Conservation (phyloP, 2,329 filamentous ascomycete genomes). For the Pseudogymnoascus sp. region DNA sequence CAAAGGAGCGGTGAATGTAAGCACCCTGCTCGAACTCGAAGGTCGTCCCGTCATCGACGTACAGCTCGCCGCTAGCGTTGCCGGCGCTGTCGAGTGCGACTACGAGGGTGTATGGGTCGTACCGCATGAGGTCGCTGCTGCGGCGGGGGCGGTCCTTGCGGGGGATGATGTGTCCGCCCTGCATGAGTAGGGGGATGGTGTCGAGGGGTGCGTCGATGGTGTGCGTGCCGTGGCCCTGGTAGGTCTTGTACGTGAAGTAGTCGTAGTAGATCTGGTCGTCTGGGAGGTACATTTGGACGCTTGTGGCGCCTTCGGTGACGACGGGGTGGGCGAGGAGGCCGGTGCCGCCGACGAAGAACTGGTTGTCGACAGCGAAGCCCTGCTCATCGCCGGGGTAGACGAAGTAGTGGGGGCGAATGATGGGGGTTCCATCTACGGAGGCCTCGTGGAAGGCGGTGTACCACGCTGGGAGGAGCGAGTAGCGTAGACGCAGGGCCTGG, state of each 20-base stretch:
- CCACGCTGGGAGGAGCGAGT: slow-evolving; percentile 84
- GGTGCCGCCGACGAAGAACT: slow-evolving; percentile 82
- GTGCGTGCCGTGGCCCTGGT: slow-evolving; percentile 60
- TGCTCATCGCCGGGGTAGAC: slow-evolving; percentile 77
- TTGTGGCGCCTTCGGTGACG: slow-evolving; percentile 64
- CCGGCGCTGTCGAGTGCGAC: slow-evolving; percentile 61
- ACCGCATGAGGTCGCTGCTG: slow-evolving; percentile 82
- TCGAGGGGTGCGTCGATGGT: slow-evolving; percentile 72
- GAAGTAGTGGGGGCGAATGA: slow-evolving; percentile 88
- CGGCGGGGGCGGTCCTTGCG: slow-evolving; percentile 82
- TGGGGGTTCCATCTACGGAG: slow-evolving; percentile 71
- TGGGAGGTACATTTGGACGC: slow-evolving; percentile 75
- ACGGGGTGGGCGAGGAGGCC: slow-evolving; percentile 92
- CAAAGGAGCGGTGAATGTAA: slow-evolving; percentile 79
- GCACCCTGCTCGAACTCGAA: slow-evolving; percentile 82
- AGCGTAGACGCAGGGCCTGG: slow-evolving; percentile 78
- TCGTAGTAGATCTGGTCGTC: slow-evolving; percentile 89
- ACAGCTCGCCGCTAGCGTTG: slow-evolving; percentile 73
- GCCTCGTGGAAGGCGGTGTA: slow-evolving; percentile 96
- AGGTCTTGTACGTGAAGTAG: slow-evolving; percentile 79
- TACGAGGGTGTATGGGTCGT: slow-evolving; percentile 89
- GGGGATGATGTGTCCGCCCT: slow-evolving; percentile 83
- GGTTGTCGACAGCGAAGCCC: slow-evolving; percentile 85
- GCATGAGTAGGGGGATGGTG: slow-evolving; percentile 83
- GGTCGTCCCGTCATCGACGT: slow-evolving; percentile 87